Conservation (phyloP, 2,329 filamentous ascomycete species). For the Sporothrix euskadiensis region DNA sequence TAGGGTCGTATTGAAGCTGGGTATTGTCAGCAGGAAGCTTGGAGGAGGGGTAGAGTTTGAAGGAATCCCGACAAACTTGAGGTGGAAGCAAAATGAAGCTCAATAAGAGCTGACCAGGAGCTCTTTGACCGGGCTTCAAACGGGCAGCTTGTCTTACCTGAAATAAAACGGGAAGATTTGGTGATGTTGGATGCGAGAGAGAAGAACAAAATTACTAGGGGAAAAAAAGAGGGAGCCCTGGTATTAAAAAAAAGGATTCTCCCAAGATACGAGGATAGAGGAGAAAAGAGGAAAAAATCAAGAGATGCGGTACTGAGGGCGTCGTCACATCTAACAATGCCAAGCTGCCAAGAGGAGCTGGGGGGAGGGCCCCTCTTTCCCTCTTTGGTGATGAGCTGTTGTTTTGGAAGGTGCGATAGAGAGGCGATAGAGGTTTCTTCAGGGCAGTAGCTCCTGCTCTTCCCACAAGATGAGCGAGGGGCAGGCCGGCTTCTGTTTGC, state of each 20-base stretch:
- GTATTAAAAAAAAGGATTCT: conserved; percentile 6
- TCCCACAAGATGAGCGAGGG: conserved; percentile 18
- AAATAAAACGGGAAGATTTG: not conserved
- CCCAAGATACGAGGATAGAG: not conserved
- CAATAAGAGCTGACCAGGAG: not conserved
- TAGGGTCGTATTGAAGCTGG: conserved; percentile 1
- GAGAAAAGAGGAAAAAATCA: not conserved
- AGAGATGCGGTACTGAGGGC: not conserved
- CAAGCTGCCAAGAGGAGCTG: conserved; percentile 32
- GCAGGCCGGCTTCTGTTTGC: not conserved
- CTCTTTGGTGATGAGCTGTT: conserved; percentile 22
- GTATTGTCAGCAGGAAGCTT: not conserved
- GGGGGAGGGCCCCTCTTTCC: conserved; percentile 31
- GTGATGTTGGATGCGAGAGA: conserved; percentile 6
- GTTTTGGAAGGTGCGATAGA: not conserved
- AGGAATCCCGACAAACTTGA: not conserved
- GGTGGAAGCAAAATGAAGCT: not conserved
- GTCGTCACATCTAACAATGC: conserved; percentile 29
- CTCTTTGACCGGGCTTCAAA: not conserved
- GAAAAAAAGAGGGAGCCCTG: conserved; percentile 15
- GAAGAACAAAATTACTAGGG: not conserved
- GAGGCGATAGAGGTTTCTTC: not conserved
- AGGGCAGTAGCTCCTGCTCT: not conserved
- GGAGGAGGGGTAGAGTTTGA: not conserved
- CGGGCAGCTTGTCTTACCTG: not conserved